Percentiles rank a stretch among this genome's conserved stretches.
These are phyloP conservation scores for Rhodotorula mucilaginosa DNA, from an alignment of 1,284 basidiomycete genomes.

Conservation along the genomic window DNA sequence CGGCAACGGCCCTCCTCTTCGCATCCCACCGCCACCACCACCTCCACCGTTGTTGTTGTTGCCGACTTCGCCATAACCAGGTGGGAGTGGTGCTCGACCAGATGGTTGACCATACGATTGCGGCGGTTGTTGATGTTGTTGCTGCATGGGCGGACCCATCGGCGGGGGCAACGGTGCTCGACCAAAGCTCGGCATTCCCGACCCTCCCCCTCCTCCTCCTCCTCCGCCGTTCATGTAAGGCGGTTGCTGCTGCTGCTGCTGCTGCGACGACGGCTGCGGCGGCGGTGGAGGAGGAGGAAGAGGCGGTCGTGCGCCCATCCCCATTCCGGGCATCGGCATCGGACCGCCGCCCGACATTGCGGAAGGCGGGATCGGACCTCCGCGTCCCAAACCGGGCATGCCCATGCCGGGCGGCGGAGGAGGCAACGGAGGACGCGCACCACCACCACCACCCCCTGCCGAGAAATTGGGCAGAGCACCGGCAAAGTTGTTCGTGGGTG, in stretches of 20 bases:
- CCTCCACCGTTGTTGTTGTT: neutral
- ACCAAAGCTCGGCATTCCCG: neutral
- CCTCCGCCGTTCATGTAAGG: neutral
- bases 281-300: neutral
- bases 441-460: neutral
- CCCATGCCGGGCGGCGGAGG: neutral
- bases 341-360: neutral
- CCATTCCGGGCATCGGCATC: neutral
- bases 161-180: neutral
- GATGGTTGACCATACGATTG: neutral
- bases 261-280: neutral
- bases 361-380: neutral
- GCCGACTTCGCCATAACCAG: neutral
- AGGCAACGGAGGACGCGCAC: constrained; percentile 1
- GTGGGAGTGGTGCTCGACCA: neutral
- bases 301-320: constrained; percentile 7
- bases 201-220: neutral
- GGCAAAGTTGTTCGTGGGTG: constrained; percentile 1
- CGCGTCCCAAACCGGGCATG: neutral
- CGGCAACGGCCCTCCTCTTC: constrained; percentile 22
- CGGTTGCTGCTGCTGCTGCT: neutral
- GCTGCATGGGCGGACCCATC: neutral
- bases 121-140: neutral
- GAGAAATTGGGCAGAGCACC: constrained; percentile 25
- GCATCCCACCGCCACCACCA: constrained; percentile 16